Evolutionary conservation across 108 stramenopile species (phyloP), one percentile per base, ranked within the genome.

Genomic region (Skeletonema marinoi): DNA sequence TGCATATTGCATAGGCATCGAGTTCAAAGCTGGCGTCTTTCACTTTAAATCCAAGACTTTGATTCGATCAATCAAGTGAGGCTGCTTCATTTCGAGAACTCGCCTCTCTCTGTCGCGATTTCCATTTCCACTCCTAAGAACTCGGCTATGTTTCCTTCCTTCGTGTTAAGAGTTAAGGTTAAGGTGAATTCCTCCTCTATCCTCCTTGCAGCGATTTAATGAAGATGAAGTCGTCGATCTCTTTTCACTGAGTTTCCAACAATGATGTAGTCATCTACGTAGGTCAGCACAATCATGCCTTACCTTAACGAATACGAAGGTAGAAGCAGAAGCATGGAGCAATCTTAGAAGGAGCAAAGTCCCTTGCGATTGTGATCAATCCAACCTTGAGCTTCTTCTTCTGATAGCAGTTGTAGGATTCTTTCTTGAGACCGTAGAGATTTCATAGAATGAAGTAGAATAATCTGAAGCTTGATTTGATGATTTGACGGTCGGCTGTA

Each of bases 81-180:
- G 86, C 38, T 88, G 78, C 19, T 75, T 48, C 42, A 89, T n/a
- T 32, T 85, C 60, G 25, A 25, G 59, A 84, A 86, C 2, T 17
- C 33, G 8, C 81, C 76, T 25, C 79, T 62, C 14, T 71, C 77
- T 9, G 32, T 11, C 19, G 58, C 59, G 5, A 60, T n/a, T n/a
- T n/a, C 79, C 50, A 86, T 78, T 13, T 84, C 72, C 3, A 84
- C 68, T 3, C 88, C 88, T 8, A 87, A 75, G 48, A 81, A 91
- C 70, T 91, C 85, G 14, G 69, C 60, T 9, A 90, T 54, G 29
- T 60, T 21, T 4, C 89, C 87, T 68, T 87, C 87, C 17, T 79
- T 70, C n/a, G n/a, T n/a, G n/a, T n/a, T n/a, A n/a, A n/a, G n/a
- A n/a, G n/a, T n/a, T n/a, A n/a, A n/a, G 5, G 77, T 85, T 3